phyloP scores from a whole-genome alignment of 306 rosid species.

The Begonia fuchsioides region DNA sequence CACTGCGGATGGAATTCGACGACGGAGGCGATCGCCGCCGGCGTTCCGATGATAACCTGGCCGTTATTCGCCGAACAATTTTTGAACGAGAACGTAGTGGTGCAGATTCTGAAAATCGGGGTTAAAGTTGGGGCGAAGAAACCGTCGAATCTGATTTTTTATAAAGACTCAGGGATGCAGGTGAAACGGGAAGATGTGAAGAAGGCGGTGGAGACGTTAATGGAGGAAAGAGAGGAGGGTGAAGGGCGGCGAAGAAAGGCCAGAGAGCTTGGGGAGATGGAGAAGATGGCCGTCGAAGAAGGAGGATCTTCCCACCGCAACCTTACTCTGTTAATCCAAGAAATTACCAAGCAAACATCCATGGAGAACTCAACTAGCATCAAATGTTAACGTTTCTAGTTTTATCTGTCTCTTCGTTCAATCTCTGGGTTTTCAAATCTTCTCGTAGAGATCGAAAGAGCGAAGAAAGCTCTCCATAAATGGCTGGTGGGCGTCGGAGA shows the following conservation, averaged over 20 bases:
- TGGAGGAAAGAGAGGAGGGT: slow-evolving; percentile 20
- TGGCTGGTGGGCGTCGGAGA: neutral
- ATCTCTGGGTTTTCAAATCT: no score
- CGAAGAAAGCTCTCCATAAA: neutral
- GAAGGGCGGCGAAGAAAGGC: slow-evolving; percentile 27
- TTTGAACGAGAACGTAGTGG: slow-evolving; percentile 29
- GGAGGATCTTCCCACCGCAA: no score
- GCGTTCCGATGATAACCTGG: slow-evolving; percentile 57
- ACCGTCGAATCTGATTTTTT: slow-evolving; percentile 15
- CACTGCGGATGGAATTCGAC: slow-evolving; percentile 76
- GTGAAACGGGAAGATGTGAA: slow-evolving; percentile 27
- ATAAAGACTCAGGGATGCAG: slow-evolving; percentile 20
- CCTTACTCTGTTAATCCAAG: no score
- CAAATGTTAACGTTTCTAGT: no score
- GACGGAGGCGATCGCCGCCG: slow-evolving; percentile 31
- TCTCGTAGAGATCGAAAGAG: neutral
- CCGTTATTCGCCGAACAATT: slow-evolving; percentile 48
- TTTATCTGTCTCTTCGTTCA: no score
- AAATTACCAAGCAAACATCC: no score
- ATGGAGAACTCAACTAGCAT: no score
- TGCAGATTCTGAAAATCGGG: slow-evolving; percentile 22
- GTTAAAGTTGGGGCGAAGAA: slow-evolving; percentile 31
- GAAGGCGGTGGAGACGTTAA: slow-evolving; percentile 22
- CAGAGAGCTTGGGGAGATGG: slow-evolving; percentile 22
- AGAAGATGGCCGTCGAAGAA: slow-evolving; percentile 24